These are phyloP conservation scores for Starmerella davenportii DNA, from an alignment of 805 yeast species.

Conservation along the genomic window DNA sequence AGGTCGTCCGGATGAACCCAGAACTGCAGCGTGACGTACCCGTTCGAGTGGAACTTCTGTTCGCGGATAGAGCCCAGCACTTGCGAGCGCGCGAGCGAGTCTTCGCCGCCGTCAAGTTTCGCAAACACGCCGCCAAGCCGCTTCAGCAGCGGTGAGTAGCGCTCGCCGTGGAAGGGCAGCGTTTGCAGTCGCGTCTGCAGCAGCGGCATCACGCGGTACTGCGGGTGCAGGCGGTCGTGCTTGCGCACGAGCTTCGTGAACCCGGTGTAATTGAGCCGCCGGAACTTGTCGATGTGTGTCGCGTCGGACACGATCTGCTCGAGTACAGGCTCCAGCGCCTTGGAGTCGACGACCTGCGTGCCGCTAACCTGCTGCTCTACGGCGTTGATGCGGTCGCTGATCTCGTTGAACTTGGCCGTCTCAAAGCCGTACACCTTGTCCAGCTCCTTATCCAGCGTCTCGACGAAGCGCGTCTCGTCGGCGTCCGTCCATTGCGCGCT, in stretches of 20 bases:
- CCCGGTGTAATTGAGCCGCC: constrained; percentile 85
- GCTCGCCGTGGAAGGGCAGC: constrained; percentile 86
- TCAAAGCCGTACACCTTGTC: constrained; percentile 89
- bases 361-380: constrained; percentile 42
- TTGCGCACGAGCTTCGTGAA: constrained; percentile 87
- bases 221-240: constrained; percentile 79
- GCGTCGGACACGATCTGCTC: constrained; percentile 62
- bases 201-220: constrained; percentile 77
- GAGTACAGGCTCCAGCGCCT: constrained; percentile 43
- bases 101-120: constrained; percentile 41
- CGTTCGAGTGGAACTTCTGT: constrained; percentile 22
- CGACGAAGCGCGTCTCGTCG: constrained; percentile 67
- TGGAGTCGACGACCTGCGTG: constrained; percentile 24
- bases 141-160: constrained; percentile 77
- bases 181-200: constrained; percentile 72
- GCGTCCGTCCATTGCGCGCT: constrained; percentile 53
- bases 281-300: constrained; percentile 74
- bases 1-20: constrained; percentile 95
- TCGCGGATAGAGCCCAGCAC: constrained; percentile 19
- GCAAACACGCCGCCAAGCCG: constrained; percentile 62
- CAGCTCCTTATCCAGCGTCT: constrained; percentile 57
- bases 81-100: constrained; percentile 20
- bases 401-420: constrained; percentile 44
- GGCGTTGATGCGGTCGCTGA: constrained; percentile 44
- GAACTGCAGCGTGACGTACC: constrained; percentile 49